phyloP scores from a whole-genome alignment of 208 protist species.

The Wallacemonas sp. region DNA sequence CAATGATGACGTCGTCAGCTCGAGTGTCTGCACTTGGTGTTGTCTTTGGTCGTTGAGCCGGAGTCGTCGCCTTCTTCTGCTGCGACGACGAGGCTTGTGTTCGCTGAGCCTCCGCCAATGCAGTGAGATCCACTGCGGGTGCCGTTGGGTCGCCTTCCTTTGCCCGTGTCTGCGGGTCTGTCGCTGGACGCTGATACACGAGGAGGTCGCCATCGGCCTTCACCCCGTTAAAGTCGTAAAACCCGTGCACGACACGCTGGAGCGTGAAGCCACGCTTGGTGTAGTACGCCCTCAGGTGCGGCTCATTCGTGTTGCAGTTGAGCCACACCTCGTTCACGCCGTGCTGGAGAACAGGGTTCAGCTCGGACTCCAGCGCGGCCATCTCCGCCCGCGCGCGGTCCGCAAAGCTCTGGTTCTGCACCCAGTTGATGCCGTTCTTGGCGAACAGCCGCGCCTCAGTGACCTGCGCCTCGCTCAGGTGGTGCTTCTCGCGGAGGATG shows the following conservation, averaged over 20 bases:
- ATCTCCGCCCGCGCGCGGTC: neutral
- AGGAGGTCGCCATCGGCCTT: conserved; percentile 31
- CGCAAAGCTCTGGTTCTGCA: neutral
- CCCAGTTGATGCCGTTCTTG: conserved; percentile 15
- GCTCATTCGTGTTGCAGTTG: conserved; percentile 62
- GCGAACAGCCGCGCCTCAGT: conserved; percentile 10
- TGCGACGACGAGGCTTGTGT: neutral
- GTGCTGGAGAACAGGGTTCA: conserved; percentile 33
- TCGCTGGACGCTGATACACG: conserved; percentile 19
- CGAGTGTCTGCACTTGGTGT: neutral
- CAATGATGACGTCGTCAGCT: neutral
- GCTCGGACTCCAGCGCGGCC: neutral
- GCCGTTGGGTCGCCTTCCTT: neutral
- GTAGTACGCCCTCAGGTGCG: conserved; percentile 53
- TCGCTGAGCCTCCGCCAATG: neutral
- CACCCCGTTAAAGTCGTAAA: conserved; percentile 52
- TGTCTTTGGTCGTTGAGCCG: neutral
- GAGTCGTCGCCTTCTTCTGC: neutral
- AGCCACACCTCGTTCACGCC: conserved; percentile 77
- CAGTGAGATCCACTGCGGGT: no score
- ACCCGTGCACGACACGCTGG: conserved; percentile 31
- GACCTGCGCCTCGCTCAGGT: conserved; percentile 5
- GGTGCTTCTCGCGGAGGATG: conserved; percentile 12
- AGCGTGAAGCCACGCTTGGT: conserved; percentile 45
- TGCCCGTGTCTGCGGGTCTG: neutral